Base-by-base conservation (phyloP, 495 filamentous ascomycete species). In the Tetracladium setigerum region DNA sequence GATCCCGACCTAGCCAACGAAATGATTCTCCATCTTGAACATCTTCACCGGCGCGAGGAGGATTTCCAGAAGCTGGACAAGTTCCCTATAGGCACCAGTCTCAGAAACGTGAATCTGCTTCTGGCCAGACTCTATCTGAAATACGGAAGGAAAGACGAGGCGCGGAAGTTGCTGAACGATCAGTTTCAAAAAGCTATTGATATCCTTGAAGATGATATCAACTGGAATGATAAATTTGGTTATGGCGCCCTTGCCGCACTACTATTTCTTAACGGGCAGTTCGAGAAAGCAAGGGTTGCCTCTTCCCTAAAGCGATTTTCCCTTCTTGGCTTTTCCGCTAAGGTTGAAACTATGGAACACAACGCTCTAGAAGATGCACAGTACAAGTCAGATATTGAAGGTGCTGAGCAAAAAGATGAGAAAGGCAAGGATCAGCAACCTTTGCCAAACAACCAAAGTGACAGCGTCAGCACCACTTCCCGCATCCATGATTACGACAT, bases 21-120 rank as follows among this genome's bases (percentile, higher is more conserved):
- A 39, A 47, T 47, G 45, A 39, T 47, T 31, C n/a, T 19, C 22
- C 45, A 47, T 40, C 45, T 47, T 40, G 45, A 47, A 32, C 45
- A 47, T 47, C 45, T 47, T 39, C 19, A 19, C 22, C 45, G 35
- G 2, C 45, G 45, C 45, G 35, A 47, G 45, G 31, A 47, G 36
- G n/a, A 18, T 30, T 47, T 47, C 36, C 36, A 32, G 34, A 12
- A 38, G 22, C 45, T 47, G 14, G 24, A 47, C 19, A 47, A 47
- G 19, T 40, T 31, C 45, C 1, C 24, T 39, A 10, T 24, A 3
- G 15, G 13, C 11, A 40, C 2, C 22, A 16, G 19, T 40, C 45
- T 47, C 18, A 40, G 45, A 11, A 39, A 39, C 15, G 22, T 32
- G 36, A 40, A 47, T 32, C 35, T 47, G 45, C 45, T 47, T 30